Evolutionary conservation across 2,329 filamentous ascomycete genomes (phyloP).

Genomic region (Fusarium nelsonii): DNA sequence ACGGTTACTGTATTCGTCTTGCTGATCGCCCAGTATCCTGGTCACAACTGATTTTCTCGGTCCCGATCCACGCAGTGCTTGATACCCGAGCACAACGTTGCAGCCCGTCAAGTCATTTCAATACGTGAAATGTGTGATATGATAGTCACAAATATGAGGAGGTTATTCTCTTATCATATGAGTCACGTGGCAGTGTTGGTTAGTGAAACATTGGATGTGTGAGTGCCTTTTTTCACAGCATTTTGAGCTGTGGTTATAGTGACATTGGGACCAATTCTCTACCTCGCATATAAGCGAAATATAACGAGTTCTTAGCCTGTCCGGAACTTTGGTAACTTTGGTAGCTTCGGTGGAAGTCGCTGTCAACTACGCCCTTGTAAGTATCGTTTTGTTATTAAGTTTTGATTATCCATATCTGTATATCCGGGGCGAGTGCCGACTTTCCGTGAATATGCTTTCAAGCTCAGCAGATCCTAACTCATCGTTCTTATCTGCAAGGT

Average conservation of each 20-base stretch:
- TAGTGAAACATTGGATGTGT: slow-evolving; percentile 23
- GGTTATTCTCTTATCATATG: slow-evolving; percentile 11
- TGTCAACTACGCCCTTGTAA: not conserved
- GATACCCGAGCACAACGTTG: not conserved
- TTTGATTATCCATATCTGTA: not conserved
- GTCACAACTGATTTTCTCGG: slow-evolving; percentile 7
- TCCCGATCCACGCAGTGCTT: slow-evolving; percentile 1
- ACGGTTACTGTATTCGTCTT: not conserved
- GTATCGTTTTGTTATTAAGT: not conserved
- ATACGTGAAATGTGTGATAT: slow-evolving; percentile 4
- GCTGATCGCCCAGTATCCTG: slow-evolving; percentile 4
- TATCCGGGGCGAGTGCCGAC: not conserved
- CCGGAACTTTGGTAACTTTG: not conserved
- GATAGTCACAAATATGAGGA: slow-evolving; percentile 9
- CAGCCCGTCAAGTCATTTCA: not conserved
- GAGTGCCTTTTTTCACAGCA: not conserved
- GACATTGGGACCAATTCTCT: not conserved
- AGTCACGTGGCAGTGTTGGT: slow-evolving; percentile 25
- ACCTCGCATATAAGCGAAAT: slow-evolving; percentile 7
- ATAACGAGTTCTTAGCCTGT: not conserved
- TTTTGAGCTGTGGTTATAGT: not conserved
- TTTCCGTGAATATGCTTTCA: not conserved
- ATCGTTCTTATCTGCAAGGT: not conserved
- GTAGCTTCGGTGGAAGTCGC: no score
- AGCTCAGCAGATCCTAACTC: not conserved